A percentile compares a stretch with the other conserved stretches of the same genome.
Evolutionary conservation across 768 basidiomycete species (phyloP).

Genomic region (Naganishia randhawae): DNA sequence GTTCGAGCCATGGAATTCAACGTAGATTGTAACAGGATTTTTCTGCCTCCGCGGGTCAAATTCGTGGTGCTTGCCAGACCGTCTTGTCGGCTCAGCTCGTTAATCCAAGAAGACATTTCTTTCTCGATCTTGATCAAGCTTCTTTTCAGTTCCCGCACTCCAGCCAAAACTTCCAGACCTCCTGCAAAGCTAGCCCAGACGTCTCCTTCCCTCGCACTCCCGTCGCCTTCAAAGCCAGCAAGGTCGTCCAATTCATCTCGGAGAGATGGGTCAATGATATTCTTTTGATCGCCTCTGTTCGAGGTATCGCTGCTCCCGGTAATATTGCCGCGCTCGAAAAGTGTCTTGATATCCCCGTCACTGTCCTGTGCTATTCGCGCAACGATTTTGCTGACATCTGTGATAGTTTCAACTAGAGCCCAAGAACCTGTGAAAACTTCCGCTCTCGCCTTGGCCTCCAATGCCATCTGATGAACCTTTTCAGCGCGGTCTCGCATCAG

Average conservation of each 20-base stretch:
- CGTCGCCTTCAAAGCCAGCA: constrained; percentile 55
- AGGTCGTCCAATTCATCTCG: constrained; percentile 57
- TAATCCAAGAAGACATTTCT: constrained; percentile 55
- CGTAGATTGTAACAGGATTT: constrained; percentile 72
- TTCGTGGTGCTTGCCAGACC: constrained; percentile 51
- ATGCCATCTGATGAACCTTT: constrained; percentile 52
- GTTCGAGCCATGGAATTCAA: constrained; percentile 59
- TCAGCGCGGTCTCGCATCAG: constrained; percentile 20
- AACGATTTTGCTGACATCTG: not conserved
- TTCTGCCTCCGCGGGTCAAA: constrained; percentile 57
- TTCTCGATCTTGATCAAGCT: constrained; percentile 62
- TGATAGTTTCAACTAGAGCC: constrained; percentile 12
- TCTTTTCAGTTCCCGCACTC: constrained; percentile 65
- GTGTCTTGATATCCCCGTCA: constrained; percentile 13
- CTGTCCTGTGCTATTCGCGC: not conserved
- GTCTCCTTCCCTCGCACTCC: constrained; percentile 3
- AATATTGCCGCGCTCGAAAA: constrained; percentile 10
- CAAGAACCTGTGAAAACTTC: constrained; percentile 36
- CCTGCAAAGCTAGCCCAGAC: constrained; percentile 76
- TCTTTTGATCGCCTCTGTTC: constrained; percentile 30
- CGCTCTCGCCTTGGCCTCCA: constrained; percentile 53
- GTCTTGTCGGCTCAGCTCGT: not conserved
- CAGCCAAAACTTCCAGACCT: constrained; percentile 77
- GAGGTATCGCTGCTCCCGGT: constrained; percentile 24
- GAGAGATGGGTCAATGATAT: not conserved